These are phyloP conservation scores for Daldinia decipiens DNA, from an alignment of 495 filamentous ascomycete species.

Conservation along the genomic window DNA sequence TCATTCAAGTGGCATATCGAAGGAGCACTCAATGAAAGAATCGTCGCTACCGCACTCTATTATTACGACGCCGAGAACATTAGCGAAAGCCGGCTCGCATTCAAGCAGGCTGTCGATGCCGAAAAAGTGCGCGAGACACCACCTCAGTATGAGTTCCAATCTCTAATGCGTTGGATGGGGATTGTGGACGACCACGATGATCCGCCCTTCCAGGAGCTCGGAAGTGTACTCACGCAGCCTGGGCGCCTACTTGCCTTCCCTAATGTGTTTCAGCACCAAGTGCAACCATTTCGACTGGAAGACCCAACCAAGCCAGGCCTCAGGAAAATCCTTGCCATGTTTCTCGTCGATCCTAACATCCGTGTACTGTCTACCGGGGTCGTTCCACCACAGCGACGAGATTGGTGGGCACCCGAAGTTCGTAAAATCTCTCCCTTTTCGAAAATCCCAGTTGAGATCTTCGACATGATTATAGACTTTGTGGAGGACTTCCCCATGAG, in stretches of 20 bases:
- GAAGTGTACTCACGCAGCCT: constrained; percentile 48
- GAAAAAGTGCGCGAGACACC: constrained; percentile 25
- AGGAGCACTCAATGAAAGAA: constrained; percentile 66
- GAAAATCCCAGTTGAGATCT: constrained; percentile 41
- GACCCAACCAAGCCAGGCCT: constrained; percentile 62
- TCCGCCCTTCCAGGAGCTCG: constrained; percentile 48
- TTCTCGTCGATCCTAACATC: constrained; percentile 64
- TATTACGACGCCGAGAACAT: constrained; percentile 73
- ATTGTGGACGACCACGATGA: constrained; percentile 27
- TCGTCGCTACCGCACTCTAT: constrained; percentile 68
- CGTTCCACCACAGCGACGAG: constrained; percentile 63
- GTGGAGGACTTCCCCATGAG: constrained; percentile 40
- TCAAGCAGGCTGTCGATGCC: constrained; percentile 55
- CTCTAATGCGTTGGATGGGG: constrained; percentile 37
- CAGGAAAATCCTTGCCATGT: constrained; percentile 67
- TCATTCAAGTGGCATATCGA: constrained; percentile 57
- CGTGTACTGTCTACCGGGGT: constrained; percentile 65
- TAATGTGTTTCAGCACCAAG: constrained; percentile 61
- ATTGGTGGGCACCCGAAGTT: constrained; percentile 56
- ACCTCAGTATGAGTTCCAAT: constrained; percentile 39
- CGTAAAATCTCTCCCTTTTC: constrained; percentile 13
- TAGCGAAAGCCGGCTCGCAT: constrained; percentile 61
- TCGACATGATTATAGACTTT: constrained; percentile 36
- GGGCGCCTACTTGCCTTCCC: constrained; percentile 55
- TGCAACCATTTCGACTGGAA: constrained; percentile 58